Base-by-base conservation (phyloP, 1,139 yeast genomes). In the Petasospora rhodanensis region DNA sequence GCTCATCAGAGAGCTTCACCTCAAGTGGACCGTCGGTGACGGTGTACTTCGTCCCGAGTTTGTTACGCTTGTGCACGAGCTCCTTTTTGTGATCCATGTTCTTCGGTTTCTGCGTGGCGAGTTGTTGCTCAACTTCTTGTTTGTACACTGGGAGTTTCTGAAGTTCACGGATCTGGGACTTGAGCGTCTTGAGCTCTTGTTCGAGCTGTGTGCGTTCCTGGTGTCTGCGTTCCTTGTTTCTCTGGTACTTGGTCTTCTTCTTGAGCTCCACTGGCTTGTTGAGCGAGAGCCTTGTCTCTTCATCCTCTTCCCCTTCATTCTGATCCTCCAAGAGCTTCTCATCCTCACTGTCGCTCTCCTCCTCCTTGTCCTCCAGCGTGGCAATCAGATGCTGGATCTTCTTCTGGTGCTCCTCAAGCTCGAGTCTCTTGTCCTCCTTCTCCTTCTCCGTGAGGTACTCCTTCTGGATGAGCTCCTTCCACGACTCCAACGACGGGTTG, bases 1-100 rank as follows among this genome's bases (percentile, higher is more conserved):
- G 70, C 59, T 91, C 98, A 54, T 86, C 91, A 13, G 95, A 77
- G 35, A 93, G 71, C 60, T 91, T 91, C 26, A 91, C 81, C 53
- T 91, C 97, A 37, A 91, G 59, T 20, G 83, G 80, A 26, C 72
- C 72, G 35, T 78, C 80, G 39, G 76, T 60, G 17, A 76, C 66
- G 26, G 70, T 66, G 54, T 81, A 76, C 51, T 76, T 82, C 34
- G 68, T 55, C 24, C 72, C 72, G 15, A 66, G 46, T 39, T 60
- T 67, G 39, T 58, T 60, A 37, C 58, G 55, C 50, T 56, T 63
- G 39, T 51, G 32, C 31, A 49, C 45, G 53, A 40, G 56, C 51
- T 46, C 58, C 51, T 37, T 35, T 32, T 34, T 43, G 20, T 44
- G 42, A 24, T 47, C 45, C 15, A 17, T 24, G 34, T 38, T 38